Evolutionary conservation across 2,329 filamentous ascomycete species (phyloP), one percentile per base, ranked within the genome.

Genomic region (Onygenales sp.): DNA sequence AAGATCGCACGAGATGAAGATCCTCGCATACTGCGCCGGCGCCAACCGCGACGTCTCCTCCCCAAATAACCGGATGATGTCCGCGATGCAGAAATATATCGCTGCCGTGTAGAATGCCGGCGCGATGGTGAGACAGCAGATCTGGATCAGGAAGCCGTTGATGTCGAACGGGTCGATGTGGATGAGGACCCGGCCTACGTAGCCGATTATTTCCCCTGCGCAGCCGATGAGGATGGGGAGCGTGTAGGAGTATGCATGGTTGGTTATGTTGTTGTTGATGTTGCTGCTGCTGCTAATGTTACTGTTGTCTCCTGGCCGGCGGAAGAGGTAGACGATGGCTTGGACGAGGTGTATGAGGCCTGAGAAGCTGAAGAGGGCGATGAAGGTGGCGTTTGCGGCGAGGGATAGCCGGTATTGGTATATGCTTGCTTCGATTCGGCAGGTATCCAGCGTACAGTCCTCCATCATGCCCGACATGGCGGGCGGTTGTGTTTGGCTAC

Each of bases 131-230:
- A 86, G 72, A 66, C 80, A 83, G 56, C 78, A 71, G 58, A 85
- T 84, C 63, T 87, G 81, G n/a, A 85, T 75, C 64, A 86, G 75
- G 63, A 87, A 87, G 7, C 76, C 80, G 10, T 63, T 63, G 62
- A 83, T 78, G 47, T 64, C 72, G 62, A 83, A 86, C 0, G 82
- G 80, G 60, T 86, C 79, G 44, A 75, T 57, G 57, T 77, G 75
- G 55, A 83, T 69, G 60, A 82, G 63, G 50, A 85, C 71, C 9
- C 84, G 75, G 2, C 82, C 84, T 1, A 70, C 66, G 57, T 87
- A 87, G 14, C 84, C 84, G 36, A 85, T 61, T 9, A 85, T 74
- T 60, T 85, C 83, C 47, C 74, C 71, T 5, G 77, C 42, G 58
- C 77, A 81, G 45, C 84, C 84, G 14, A 75, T 61, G 6, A 80